Conservation (phyloP, 768 basidiomycete genomes). For the Boletales sp. region DNA sequence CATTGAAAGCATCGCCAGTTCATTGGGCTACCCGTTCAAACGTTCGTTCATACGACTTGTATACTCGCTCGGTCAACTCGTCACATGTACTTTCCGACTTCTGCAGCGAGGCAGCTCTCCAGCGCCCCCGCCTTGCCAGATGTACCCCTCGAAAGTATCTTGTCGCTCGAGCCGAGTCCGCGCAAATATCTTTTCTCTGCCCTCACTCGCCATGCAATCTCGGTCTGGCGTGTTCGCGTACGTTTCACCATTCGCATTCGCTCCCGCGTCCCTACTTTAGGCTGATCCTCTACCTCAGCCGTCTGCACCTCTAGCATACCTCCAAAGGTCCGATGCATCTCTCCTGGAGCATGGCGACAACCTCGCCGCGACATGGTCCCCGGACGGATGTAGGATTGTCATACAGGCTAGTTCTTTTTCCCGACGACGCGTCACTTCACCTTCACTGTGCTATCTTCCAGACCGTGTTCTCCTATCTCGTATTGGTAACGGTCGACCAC, state of each 20-base stretch:
- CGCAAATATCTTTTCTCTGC: conserved; percentile 77
- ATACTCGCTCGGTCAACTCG: neutral
- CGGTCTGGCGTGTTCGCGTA: conserved; percentile 82
- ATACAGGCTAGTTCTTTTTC: conserved; percentile 56
- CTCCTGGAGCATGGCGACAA: conserved; percentile 85
- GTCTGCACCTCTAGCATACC: conserved; percentile 63
- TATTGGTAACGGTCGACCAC: conserved; percentile 67
- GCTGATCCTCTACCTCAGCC: conserved; percentile 44
- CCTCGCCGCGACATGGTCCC: conserved; percentile 70
- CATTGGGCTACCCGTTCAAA: neutral
- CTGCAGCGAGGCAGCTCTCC: conserved; percentile 70
- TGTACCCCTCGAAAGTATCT: conserved; percentile 51
- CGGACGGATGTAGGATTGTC: conserved; percentile 75
- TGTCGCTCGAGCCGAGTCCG: conserved; percentile 61
- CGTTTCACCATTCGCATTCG: conserved; percentile 29
- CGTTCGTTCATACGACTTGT: too few relatives aligned
- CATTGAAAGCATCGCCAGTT: neutral
- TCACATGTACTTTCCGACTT: conserved; percentile 83
- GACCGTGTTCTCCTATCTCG: conserved; percentile 80
- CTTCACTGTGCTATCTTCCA: conserved; percentile 27
- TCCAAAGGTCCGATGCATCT: conserved; percentile 74
- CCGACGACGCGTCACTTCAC: neutral
- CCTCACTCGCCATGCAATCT: conserved; percentile 65
- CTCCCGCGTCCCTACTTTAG: neutral
- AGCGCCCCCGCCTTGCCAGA: conserved; percentile 68